Percentiles rank a stretch among this genome's conserved stretches.
These are phyloP conservation scores for Termitomyces sp. DNA, from an alignment of 768 basidiomycete genomes.

Conservation along the genomic window DNA sequence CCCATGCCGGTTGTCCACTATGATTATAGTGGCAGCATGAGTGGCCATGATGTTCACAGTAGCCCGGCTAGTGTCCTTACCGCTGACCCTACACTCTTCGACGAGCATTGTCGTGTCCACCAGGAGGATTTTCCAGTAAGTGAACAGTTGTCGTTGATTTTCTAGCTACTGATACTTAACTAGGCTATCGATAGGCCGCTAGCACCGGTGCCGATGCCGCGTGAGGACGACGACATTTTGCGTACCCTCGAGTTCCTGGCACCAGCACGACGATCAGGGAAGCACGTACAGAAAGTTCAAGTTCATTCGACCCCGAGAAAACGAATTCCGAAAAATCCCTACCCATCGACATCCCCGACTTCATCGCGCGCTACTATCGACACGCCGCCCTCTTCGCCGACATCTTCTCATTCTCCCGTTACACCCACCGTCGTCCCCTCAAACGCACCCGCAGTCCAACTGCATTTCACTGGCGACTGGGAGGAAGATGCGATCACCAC, in stretches of 20 bases:
- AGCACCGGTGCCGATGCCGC: neutral
- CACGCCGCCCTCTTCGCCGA: neutral
- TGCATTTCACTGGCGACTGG: constrained; percentile 14
- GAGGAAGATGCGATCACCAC: constrained; percentile 9
- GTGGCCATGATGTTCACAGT: neutral
- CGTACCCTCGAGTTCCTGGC: neutral
- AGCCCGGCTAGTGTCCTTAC: neutral
- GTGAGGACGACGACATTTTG: neutral
- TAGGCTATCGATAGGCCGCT: neutral
- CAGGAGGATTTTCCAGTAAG: neutral
- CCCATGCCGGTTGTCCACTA: neutral
- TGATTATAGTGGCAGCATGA: neutral
- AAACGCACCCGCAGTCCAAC: neutral
- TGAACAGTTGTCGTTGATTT: neutral
- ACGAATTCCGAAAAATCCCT: neutral
- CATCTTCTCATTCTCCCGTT: neutral
- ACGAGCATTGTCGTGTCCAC: too few relatives aligned
- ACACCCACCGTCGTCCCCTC: neutral
- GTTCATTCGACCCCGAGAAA: neutral
- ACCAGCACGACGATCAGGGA: neutral
- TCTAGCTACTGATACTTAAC: neutral
- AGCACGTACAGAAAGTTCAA: neutral
- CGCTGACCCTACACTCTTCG: neutral
- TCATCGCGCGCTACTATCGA: neutral
- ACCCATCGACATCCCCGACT: neutral